phyloP scores from a whole-genome alignment of 163 green algal species.

The Trebouxia gelatinosa region DNA sequence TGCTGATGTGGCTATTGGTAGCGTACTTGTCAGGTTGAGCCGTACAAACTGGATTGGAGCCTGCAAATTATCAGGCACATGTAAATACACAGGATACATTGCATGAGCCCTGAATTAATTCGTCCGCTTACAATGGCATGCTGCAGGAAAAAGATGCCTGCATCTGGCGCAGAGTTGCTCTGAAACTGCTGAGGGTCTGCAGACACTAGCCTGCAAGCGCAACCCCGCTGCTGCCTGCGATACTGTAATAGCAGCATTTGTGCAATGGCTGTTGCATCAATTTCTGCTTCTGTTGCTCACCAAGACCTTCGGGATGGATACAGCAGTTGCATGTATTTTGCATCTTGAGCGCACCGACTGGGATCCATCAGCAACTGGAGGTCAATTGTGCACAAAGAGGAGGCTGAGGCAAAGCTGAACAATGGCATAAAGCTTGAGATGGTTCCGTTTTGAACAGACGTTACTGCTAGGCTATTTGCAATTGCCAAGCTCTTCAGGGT shows the following conservation, averaged over 20 bases:
- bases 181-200: too few species aligned
- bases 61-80: not conserved
- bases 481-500: not conserved
- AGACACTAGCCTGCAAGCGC: too few species aligned
- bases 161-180: too few species aligned
- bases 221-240: too few species aligned
- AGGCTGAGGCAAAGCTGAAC: not conserved
- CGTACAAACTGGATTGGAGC: not conserved
- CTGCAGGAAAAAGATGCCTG: not conserved
- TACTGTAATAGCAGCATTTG: not conserved
- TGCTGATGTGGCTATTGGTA: not conserved
- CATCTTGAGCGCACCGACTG: not conserved
- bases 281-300: not conserved
- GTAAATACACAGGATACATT: not conserved
- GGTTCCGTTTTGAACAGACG: constrained; percentile 2
- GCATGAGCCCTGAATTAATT: not conserved
- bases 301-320: not conserved
- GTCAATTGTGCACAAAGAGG: not conserved
- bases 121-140: not conserved
- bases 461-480: not conserved
- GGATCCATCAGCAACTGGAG: constrained; percentile 2
- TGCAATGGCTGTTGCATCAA: too few species aligned
- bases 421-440: not conserved
- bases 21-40: not conserved
- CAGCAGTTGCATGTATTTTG: not conserved